Evolutionary conservation across 1,139 yeast species (phyloP).

Genomic region (Magnusiomyces sp.): DNA sequence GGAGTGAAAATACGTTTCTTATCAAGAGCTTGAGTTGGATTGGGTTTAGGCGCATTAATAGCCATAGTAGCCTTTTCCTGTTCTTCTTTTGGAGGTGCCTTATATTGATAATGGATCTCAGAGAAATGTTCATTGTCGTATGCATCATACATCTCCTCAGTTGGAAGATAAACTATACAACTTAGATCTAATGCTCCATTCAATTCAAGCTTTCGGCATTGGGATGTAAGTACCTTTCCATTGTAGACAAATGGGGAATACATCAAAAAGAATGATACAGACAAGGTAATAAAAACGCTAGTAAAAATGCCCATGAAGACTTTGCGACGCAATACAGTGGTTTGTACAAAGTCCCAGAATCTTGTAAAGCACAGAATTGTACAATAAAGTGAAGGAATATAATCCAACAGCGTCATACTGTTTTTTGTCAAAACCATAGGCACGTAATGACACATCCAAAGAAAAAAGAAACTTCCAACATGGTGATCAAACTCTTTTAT

Average conservation of each 20-base stretch:
- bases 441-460: constrained; percentile 20
- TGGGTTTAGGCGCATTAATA: constrained; percentile 11
- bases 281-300: constrained; percentile 9
- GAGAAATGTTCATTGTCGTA: constrained; percentile 14
- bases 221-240: constrained; percentile 14
- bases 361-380: constrained; percentile 19
- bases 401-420: constrained; percentile 16
- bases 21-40: constrained; percentile 11
- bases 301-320: constrained; percentile 6
- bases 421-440: constrained; percentile 14
- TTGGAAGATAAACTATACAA: constrained; percentile 18
- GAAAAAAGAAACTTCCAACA: constrained; percentile 21
- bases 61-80: constrained; percentile 7
- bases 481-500: constrained; percentile 21
- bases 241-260: constrained; percentile 23
- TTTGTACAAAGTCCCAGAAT: constrained; percentile 14
- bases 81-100: constrained; percentile 13
- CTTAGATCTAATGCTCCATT: constrained; percentile 24
- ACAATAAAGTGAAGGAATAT: constrained; percentile 24
- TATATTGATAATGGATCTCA: constrained; percentile 9
- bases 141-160: constrained; percentile 7
- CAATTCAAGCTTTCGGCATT: constrained; percentile 22
- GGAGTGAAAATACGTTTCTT: constrained; percentile 11
- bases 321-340: constrained; percentile 2
- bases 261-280: constrained; percentile 10